phyloP scores from a whole-genome alignment of 441 rosid species.

The Syzygium malaccense region DNA sequence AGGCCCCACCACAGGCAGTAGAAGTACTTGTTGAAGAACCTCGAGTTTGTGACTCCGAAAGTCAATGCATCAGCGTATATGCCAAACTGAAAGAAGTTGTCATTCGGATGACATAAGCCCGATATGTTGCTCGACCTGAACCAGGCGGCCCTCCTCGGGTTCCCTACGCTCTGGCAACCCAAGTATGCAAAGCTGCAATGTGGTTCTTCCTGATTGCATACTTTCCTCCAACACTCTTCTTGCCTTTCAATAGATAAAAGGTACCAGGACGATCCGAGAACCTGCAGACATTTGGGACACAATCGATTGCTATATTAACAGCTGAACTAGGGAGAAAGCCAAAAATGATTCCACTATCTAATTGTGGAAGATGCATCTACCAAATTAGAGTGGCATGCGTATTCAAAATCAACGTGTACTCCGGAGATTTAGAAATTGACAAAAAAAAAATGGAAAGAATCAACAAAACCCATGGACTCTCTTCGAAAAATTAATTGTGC shows the following conservation, averaged over 20 bases:
- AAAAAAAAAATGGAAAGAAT: not conserved
- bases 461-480: not conserved
- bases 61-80: conserved; percentile 27
- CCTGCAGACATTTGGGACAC: conserved; percentile 11
- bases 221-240: conserved; percentile 44
- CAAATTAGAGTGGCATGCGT: not conserved
- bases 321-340: not conserved
- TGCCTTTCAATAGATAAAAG: conserved; percentile 43
- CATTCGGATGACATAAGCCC: conserved; percentile 8
- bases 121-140: conserved; percentile 22
- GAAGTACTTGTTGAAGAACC: conserved; percentile 31
- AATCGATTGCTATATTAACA: not conserved
- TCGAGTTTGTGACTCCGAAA: conserved; percentile 16
- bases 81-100: conserved; percentile 18
- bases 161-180: conserved; percentile 12
- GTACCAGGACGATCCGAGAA: conserved; percentile 55
- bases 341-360: not conserved
- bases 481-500: not conserved
- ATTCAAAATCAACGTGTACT: not conserved
- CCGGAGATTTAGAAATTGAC: not conserved
- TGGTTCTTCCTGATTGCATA: conserved; percentile 6
- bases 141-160: conserved; percentile 19
- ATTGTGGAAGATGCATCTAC: not conserved
- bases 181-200: conserved; percentile 18
- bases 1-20: conserved; percentile 43